Conservation (phyloP, 2,329 filamentous ascomycete genomes). For the Stromatinia cepivora region DNA sequence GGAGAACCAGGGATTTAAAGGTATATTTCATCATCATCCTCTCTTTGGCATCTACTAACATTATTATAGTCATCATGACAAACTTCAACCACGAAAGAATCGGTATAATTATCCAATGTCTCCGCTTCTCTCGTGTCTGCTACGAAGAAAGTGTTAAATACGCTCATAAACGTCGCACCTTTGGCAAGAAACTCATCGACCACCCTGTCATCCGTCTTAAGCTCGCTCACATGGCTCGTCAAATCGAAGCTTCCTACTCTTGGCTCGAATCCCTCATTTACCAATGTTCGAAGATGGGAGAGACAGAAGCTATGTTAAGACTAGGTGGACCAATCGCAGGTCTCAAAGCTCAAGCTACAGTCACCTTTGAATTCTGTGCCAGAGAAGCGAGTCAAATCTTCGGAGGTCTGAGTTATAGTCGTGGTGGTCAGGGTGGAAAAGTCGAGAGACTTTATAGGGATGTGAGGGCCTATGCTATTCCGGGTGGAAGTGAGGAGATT, state of each 20-base stretch:
- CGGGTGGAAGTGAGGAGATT: conserved; percentile 95
- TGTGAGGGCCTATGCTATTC: conserved; percentile 93
- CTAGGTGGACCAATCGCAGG: conserved; percentile 92
- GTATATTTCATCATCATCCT: conserved; percentile 43
- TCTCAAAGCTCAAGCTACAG: conserved; percentile 90
- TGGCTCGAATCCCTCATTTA: conserved; percentile 96
- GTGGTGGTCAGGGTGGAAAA: conserved; percentile 93
- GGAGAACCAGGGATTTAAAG: conserved; percentile 95
- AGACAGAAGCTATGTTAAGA: conserved; percentile 93
- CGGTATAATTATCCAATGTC: conserved; percentile 95
- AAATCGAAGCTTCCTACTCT: conserved; percentile 95
- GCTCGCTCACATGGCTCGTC: conserved; percentile 95
- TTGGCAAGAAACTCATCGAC: conserved; percentile 94
- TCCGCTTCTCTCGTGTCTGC: conserved; percentile 94
- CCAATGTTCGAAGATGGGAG: conserved; percentile 89
- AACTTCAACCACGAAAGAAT: conserved; percentile 99
- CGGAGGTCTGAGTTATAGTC: conserved; percentile 86
- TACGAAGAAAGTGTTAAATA: conserved; percentile 97
- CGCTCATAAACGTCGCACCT: conserved; percentile 94
- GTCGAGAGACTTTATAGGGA: conserved; percentile 93
- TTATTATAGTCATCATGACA: conserved; percentile 81
- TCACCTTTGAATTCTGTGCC: conserved; percentile 97
- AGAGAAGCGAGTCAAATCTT: conserved; percentile 97
- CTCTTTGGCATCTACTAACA: conserved; percentile 22
- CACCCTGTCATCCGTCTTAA: conserved; percentile 98